These are phyloP conservation scores for maize (Zea mays) DNA, from an alignment of 176 grass and related monocot genomes.

Conservation along the genomic window Zm-B73-REFERENCE-NAM-5.0 NC_050100.1:9033501-9034000, in stretches of 20 bases:
- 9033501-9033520: conserved; percentile 85
- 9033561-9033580: conserved; percentile 65
- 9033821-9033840: conserved; percentile 81
- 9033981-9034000: conserved; percentile 70
- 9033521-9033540: conserved; percentile 81
- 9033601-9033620: conserved; percentile 52
- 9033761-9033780: conserved; percentile 85
- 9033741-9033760: conserved; percentile 63
- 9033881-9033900: conserved; percentile 80
- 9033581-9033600: conserved; percentile 71
- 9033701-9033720: conserved; percentile 83
- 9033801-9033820: conserved; percentile 81
- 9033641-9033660: conserved; percentile 36
- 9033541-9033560: conserved; percentile 65
- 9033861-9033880: conserved; percentile 72
- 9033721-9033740: conserved; percentile 64
- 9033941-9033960: conserved; percentile 84
- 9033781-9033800: conserved; percentile 62
- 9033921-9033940: conserved; percentile 57
- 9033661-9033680: conserved; percentile 15
- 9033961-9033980: conserved; percentile 63
- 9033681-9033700: conserved; percentile 49
- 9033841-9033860: conserved; percentile 75
- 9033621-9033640: conserved; percentile 49
- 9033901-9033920: conserved; percentile 59